A percentile compares a stretch with the other conserved stretches of the same genome.
phyloP scores from a whole-genome alignment of 73 alveolate genomes.

The Stentor coeruleus region DNA sequence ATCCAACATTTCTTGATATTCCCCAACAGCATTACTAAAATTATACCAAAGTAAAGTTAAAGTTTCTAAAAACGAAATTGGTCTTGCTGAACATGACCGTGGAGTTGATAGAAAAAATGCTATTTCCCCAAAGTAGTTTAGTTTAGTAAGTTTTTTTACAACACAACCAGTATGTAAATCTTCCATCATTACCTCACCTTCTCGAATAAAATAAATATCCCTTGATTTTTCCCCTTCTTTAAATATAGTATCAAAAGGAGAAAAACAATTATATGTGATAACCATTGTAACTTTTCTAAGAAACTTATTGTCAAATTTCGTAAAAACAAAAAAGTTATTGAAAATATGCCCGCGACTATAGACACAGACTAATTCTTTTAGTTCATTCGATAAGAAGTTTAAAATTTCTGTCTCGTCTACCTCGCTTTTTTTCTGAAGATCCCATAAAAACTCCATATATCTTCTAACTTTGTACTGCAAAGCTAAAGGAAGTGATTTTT shows the following conservation, averaged over 20 bases:
- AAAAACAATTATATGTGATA: constrained; percentile 33
- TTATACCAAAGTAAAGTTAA: neutral
- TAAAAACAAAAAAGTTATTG: constrained; percentile 28
- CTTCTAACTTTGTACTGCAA: constrained; percentile 54
- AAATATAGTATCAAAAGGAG: constrained; percentile 47
- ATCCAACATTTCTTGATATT: neutral
- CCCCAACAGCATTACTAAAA: neutral
- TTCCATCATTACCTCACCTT: constrained; percentile 49
- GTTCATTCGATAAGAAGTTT: constrained; percentile 43
- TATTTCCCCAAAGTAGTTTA: constrained; percentile 59
- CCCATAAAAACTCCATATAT: constrained; percentile 55
- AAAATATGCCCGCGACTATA: constrained; percentile 47
- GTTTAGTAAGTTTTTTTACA: constrained; percentile 41
- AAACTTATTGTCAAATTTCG: constrained; percentile 31
- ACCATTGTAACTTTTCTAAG: constrained; percentile 42
- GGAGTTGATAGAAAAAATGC: constrained; percentile 38
- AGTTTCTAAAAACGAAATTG: neutral
- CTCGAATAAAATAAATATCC: constrained; percentile 49
- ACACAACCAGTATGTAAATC: constrained; percentile 40
- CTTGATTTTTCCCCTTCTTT: constrained; percentile 51
- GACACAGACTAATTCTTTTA: constrained; percentile 35
- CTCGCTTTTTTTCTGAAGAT: constrained; percentile 37
- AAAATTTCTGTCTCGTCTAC: constrained; percentile 49
- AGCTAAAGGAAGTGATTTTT: constrained; percentile 51
- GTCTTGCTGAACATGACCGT: neutral